phyloP scores from a whole-genome alignment of 768 basidiomycete species.

The Lentinula detonsa region DNA sequence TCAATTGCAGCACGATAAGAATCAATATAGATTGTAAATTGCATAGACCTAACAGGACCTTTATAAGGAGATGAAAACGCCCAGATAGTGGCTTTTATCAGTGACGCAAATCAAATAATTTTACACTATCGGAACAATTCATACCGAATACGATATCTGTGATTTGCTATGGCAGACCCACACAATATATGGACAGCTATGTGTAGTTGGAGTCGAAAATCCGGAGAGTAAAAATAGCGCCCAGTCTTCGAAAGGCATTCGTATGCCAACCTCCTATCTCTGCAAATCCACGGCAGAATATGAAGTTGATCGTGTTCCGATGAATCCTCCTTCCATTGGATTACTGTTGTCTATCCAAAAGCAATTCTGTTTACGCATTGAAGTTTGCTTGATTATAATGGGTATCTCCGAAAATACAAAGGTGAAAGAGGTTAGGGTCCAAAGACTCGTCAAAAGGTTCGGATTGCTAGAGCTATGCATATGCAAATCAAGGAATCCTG shows the following conservation, averaged over 20 bases:
- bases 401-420: conserved; percentile 12
- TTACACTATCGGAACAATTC: too few relatives aligned
- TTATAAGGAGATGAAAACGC: too few relatives aligned
- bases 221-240: background rate
- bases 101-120: background rate
- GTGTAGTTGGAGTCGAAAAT: too few relatives aligned
- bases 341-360: too few relatives aligned
- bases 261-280: background rate
- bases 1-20: background rate
- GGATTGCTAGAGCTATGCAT: conserved; percentile 57
- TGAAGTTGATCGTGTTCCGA: background rate
- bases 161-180: too few relatives aligned
- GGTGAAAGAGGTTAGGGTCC: conserved; percentile 7
- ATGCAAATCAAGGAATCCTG: conserved; percentile 72
- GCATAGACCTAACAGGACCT: too few relatives aligned
- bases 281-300: background rate
- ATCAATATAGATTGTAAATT: background rate
- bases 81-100: background rate
- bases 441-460: conserved; percentile 23
- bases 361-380: too few relatives aligned
- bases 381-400: background rate
- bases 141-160: too few relatives aligned
- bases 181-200: too few relatives aligned
- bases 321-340: background rate
- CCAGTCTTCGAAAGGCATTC: background rate